Evolutionary conservation across 495 filamentous ascomycete species (phyloP).

Genomic region (Hapsidospora chrysogenum): DNA sequence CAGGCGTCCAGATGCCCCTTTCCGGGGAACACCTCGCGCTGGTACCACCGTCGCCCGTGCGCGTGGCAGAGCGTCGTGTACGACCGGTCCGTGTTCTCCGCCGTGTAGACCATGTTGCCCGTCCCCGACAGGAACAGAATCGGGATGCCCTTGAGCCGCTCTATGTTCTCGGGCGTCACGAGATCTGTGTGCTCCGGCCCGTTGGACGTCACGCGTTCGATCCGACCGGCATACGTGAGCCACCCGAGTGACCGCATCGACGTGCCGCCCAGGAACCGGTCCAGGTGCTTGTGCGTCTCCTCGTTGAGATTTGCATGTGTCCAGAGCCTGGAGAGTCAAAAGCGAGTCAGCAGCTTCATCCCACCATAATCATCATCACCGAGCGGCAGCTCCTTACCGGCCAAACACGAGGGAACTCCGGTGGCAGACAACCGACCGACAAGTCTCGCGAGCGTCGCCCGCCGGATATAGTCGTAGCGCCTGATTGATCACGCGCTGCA

Average conservation of each 20-base stretch:
- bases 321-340: no score
- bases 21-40: constrained; percentile 35
- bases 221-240: constrained; percentile 38
- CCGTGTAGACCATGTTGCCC: constrained; percentile 43
- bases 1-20: constrained; percentile 53
- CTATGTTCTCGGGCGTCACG: constrained; percentile 29
- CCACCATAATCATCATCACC: no score
- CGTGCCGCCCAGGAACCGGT: constrained; percentile 44
- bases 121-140: constrained; percentile 41
- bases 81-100: constrained; percentile 37
- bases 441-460: constrained; percentile 35
- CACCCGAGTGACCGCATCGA: constrained; percentile 40
- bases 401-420: constrained; percentile 43
- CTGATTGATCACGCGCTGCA: constrained; percentile 39
- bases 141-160: constrained; percentile 34
- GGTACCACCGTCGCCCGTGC: constrained; percentile 24
- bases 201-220: constrained; percentile 36
- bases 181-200: constrained; percentile 25
- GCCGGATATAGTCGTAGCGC: constrained; percentile 43
- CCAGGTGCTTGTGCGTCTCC: constrained; percentile 43
- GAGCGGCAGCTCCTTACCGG: no score
- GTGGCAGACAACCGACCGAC: constrained; percentile 44
- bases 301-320: constrained; percentile 46
- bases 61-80: constrained; percentile 37
- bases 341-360: no score